A percentile compares a stretch with the other conserved stretches of the same genome.
Evolutionary conservation across 257 asterid species (phyloP).

Genomic region (Nemophila menziesii): DNA sequence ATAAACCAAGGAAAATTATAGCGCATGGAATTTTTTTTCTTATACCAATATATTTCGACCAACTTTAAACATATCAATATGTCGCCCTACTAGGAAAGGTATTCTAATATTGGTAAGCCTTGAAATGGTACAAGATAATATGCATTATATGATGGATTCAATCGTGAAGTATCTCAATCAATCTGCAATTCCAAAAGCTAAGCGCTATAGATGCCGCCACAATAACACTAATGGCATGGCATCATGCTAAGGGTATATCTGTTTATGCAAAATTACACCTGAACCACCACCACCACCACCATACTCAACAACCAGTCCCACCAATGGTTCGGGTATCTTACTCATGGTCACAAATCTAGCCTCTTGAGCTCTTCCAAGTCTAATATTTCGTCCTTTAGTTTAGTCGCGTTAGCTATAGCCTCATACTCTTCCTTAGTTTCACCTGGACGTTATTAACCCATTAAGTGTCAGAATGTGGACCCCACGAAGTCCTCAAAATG

Average conservation of each 20-base stretch:
- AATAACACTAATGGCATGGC: slow-evolving; percentile 67
- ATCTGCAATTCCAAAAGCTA: slow-evolving; percentile 58
- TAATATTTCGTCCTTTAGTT: slow-evolving; percentile 42
- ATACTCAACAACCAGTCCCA: slow-evolving; percentile 12
- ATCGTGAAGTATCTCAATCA: neutral
- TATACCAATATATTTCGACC: too few species aligned
- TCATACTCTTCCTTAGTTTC: slow-evolving; percentile 73
- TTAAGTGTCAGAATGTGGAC: slow-evolving; percentile 46
- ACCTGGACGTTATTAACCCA: slow-evolving; percentile 73
- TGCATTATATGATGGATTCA: neutral
- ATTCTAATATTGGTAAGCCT: slow-evolving; percentile 15
- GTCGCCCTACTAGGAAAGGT: slow-evolving; percentile 8
- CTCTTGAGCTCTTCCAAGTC: slow-evolving; percentile 48
- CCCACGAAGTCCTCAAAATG: slow-evolving; percentile 59
- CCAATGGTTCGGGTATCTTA: slow-evolving; percentile 10
- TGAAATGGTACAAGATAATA: too few species aligned
- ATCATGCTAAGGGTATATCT: slow-evolving; percentile 55
- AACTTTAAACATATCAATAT: slow-evolving; percentile 5
- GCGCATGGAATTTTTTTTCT: too few species aligned
- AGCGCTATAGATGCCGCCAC: slow-evolving; percentile 66
- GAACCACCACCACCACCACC: slow-evolving; percentile 20
- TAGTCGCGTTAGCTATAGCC: slow-evolving; percentile 52
- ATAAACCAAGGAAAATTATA: neutral
- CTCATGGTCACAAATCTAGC: slow-evolving; percentile 41
- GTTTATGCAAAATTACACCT: slow-evolving; percentile 25